phyloP scores from a whole-genome alignment of 2,329 filamentous ascomycete species.

The Verticillium albo-atrum region DNA sequence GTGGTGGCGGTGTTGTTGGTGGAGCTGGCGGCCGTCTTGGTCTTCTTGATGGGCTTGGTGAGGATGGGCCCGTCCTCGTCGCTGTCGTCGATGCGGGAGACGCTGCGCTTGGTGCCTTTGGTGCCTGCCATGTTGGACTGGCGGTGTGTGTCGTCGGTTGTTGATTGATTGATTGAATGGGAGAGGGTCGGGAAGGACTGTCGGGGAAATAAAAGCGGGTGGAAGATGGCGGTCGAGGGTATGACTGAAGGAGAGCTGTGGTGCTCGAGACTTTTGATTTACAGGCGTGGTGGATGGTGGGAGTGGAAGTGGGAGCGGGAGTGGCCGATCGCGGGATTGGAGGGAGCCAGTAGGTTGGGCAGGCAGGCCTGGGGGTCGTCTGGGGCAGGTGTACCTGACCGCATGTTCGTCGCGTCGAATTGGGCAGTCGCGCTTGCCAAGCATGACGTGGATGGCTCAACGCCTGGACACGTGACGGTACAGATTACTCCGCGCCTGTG shows the following conservation, averaged over 20 bases:
- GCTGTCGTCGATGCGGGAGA: constrained; percentile 21
- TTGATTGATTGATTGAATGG: background rate
- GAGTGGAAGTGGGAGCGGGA: background rate
- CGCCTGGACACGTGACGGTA: constrained; percentile 1
- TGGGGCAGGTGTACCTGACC: background rate
- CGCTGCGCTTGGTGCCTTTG: constrained; percentile 8
- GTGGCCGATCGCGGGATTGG: background rate
- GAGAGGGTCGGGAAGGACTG: background rate
- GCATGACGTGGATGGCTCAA: background rate
- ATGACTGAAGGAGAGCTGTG: background rate
- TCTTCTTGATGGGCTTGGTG: constrained; percentile 43
- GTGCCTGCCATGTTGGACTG: constrained; percentile 4
- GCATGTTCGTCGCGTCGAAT: constrained; percentile 1
- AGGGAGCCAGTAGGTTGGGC: background rate
- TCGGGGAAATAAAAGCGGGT: background rate
- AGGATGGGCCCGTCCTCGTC: constrained; percentile 25
- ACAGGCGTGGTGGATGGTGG: too few species aligned
- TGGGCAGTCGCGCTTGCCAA: constrained; percentile 4
- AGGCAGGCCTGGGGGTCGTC: too few species aligned
- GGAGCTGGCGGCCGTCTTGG: constrained; percentile 26
- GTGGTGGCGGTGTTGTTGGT: too few species aligned
- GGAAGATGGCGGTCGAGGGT: too few species aligned
- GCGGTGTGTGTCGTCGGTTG: background rate
- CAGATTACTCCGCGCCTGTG: background rate
- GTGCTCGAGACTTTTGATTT: background rate